A percentile compares a stretch with the other conserved stretches of the same genome.
These are phyloP conservation scores for Coemansia sp. DNA, from an alignment of 192 early-diverging fungal species.

Conservation along the genomic window DNA sequence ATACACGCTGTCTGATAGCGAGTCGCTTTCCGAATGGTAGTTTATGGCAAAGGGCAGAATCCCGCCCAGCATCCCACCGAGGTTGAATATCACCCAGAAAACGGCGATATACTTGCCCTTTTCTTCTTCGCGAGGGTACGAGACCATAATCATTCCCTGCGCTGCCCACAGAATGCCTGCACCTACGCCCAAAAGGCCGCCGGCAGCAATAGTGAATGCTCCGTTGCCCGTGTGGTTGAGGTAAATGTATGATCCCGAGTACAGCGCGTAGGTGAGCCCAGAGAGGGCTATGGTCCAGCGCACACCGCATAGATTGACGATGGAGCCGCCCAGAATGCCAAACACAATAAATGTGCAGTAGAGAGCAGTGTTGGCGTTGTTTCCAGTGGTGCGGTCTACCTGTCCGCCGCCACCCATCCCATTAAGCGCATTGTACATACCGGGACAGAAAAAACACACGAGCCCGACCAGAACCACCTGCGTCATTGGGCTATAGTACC, in stretches of 20 bases:
- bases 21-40: slow-evolving; percentile 53
- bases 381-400: slow-evolving; percentile 56
- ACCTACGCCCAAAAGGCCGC: slow-evolving; percentile 78
- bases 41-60: slow-evolving; percentile 71
- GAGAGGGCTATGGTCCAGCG: slow-evolving; percentile 66
- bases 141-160: slow-evolving; percentile 81
- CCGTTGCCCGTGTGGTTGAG: slow-evolving; percentile 61
- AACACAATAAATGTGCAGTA: slow-evolving; percentile 77
- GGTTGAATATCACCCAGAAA: slow-evolving; percentile 89
- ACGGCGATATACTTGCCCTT: slow-evolving; percentile 79
- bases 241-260: slow-evolving; percentile 73
- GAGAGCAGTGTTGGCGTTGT: slow-evolving; percentile 76
- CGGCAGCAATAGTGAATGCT: slow-evolving; percentile 68
- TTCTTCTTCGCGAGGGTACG: slow-evolving; percentile 78
- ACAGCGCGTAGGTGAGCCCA: slow-evolving; percentile 69
- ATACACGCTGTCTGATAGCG: slow-evolving; percentile 65
- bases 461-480: slow-evolving; percentile 71
- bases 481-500: slow-evolving; percentile 60
- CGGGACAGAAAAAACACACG: slow-evolving; percentile 75
- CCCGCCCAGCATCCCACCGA: slow-evolving; percentile 78
- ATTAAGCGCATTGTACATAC: slow-evolving; percentile 74
- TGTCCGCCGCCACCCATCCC: slow-evolving; percentile 69
- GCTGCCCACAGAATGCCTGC: slow-evolving; percentile 80
- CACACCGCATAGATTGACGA: slow-evolving; percentile 78
- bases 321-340: slow-evolving; percentile 69